Percentiles rank a stretch among this genome's conserved stretches.
phyloP scores from a whole-genome alignment of 768 basidiomycete genomes.

The Xerocomus potaroensis region DNA sequence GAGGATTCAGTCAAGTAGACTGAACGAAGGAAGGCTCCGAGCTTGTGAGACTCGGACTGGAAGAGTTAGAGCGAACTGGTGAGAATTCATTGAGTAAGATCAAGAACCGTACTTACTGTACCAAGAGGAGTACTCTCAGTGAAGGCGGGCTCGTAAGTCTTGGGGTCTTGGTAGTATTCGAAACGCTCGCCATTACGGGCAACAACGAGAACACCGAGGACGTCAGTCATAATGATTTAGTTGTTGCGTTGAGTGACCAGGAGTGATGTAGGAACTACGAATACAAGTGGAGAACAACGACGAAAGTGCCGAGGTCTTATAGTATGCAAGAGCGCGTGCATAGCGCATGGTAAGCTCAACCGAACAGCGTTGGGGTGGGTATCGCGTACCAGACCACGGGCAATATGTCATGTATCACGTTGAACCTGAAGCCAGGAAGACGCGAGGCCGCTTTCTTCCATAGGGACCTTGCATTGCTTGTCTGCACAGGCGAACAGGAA shows the following conservation, averaged over 20 bases:
- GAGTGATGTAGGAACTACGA: conserved; percentile 16
- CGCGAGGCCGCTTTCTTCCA: conserved; percentile 32
- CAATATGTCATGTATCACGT: conserved; percentile 21
- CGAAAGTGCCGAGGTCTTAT: conserved; percentile 19
- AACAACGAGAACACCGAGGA: conserved; percentile 74
- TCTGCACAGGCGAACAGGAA: conserved; percentile 28
- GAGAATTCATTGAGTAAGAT: not conserved
- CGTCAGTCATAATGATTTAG: conserved; percentile 36
- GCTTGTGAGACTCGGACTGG: conserved; percentile 63
- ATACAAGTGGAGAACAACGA: conserved; percentile 12
- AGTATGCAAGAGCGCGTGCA: conserved; percentile 25
- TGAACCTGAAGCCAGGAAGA: conserved; percentile 25
- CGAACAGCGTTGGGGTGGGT: conserved; percentile 23
- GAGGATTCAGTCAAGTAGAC: conserved; percentile 66
- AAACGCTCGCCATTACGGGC: conserved; percentile 75
- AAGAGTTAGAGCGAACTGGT: not conserved
- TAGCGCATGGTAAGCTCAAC: conserved; percentile 25
- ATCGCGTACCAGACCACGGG: conserved; percentile 16
- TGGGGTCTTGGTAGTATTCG: conserved; percentile 68
- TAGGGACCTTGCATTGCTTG: conserved; percentile 24
- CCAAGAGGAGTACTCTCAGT: conserved; percentile 75
- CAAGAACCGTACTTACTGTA: conserved; percentile 42
- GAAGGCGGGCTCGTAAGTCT: conserved; percentile 55
- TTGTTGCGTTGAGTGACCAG: conserved; percentile 14
- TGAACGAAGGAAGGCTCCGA: conserved; percentile 58